A percentile compares a stretch with the other conserved stretches of the same genome.
Evolutionary conservation across 2,329 filamentous ascomycete species (phyloP).

Genomic region (Neurospora sp.): DNA sequence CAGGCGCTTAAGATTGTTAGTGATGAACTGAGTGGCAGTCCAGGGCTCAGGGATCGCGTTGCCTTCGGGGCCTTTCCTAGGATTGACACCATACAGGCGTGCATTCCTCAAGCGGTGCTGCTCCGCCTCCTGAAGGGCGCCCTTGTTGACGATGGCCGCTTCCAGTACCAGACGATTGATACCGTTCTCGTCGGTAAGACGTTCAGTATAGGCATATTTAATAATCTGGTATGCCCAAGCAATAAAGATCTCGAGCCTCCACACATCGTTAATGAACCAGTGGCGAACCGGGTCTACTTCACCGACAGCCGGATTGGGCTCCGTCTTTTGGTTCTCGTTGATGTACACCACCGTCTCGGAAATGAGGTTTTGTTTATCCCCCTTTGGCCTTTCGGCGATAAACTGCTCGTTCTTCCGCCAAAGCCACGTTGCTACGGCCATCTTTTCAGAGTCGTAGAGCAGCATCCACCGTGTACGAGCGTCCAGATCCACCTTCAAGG

Average conservation of each 20-base stretch:
- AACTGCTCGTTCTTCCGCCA: constrained; percentile 74
- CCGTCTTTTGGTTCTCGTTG: constrained; percentile 64
- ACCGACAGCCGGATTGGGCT: constrained; percentile 51
- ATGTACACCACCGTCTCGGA: constrained; percentile 67
- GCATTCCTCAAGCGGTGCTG: constrained; percentile 64
- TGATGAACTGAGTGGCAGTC: constrained; percentile 61
- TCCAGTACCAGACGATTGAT: constrained; percentile 53
- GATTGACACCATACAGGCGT: constrained; percentile 59
- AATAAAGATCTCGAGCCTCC: constrained; percentile 62
- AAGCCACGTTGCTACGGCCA: constrained; percentile 66
- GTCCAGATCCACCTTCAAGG: constrained; percentile 55
- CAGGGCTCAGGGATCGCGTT: constrained; percentile 68
- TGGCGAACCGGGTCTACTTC: constrained; percentile 73
- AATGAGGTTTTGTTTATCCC: constrained; percentile 59
- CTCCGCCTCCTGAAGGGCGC: constrained; percentile 58
- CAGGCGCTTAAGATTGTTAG: constrained; percentile 51
- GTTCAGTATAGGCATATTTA: constrained; percentile 58
- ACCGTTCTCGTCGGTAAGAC: constrained; percentile 42
- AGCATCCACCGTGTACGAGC: constrained; percentile 65
- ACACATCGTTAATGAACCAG: constrained; percentile 73
- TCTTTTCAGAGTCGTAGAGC: constrained; percentile 83
- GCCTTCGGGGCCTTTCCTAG: constrained; percentile 53
- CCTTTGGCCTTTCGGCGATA: constrained; percentile 45
- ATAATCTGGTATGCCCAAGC: constrained; percentile 72
- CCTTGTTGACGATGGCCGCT: constrained; percentile 54